phyloP scores from a whole-genome alignment of 1,284 basidiomycete species.

The Puccinia polysora region DNA sequence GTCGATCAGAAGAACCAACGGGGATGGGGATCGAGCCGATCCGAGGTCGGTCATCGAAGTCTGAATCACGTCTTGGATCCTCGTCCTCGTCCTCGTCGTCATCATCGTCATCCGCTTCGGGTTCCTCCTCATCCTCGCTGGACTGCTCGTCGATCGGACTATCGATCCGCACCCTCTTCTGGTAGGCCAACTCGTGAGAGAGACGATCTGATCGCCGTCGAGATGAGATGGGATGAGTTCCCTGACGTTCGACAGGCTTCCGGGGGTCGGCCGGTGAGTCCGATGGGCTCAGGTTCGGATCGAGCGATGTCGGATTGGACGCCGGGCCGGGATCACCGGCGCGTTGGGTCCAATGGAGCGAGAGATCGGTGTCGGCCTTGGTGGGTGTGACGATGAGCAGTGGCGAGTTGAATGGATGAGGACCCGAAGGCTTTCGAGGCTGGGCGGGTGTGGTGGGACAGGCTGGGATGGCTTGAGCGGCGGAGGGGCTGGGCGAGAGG shows the following conservation, averaged over 20 bases:
- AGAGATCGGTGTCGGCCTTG: not conserved
- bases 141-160: not conserved
- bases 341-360: slow-evolving; percentile 8
- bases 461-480: not conserved
- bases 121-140: slow-evolving; percentile 8
- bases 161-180: not conserved
- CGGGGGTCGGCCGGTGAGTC: too few relatives aligned
- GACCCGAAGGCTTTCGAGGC: not conserved
- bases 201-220: slow-evolving; percentile 7
- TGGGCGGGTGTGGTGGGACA: not conserved
- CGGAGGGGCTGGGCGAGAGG: not conserved
- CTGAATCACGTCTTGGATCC: not conserved
- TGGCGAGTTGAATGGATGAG: not conserved
- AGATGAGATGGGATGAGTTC: slow-evolving; percentile 9
- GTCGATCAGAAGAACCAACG: too few relatives aligned
- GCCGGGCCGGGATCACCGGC: too few relatives aligned
- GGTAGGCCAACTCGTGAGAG: not conserved
- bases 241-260: too few relatives aligned
- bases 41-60: too few relatives aligned
- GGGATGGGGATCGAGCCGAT: too few relatives aligned
- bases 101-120: not conserved
- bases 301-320: not conserved
- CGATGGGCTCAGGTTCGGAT: not conserved
- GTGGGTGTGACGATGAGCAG: slow-evolving; percentile 23
- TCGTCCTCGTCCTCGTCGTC: not conserved